These are phyloP conservation scores for Penicillium aurantiogriseum DNA, from an alignment of 2,329 filamentous ascomycete species.

Conservation along the genomic window DNA sequence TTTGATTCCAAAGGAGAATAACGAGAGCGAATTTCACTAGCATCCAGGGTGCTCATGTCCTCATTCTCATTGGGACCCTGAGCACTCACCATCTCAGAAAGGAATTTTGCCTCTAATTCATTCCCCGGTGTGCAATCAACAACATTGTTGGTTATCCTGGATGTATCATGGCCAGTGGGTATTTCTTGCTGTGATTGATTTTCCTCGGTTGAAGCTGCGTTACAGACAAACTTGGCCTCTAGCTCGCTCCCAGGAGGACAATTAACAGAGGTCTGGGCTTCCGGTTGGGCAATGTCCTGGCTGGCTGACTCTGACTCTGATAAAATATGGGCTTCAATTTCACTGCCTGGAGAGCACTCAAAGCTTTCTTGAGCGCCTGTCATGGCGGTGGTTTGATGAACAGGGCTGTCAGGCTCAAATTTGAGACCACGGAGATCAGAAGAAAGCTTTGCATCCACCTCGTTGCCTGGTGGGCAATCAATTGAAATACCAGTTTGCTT, in stretches of 20 bases:
- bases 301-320: background rate
- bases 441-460: constrained; percentile 12
- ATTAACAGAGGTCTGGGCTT: constrained; percentile 3
- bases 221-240: constrained; percentile 9
- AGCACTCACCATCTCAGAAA: constrained; percentile 3
- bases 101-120: constrained; percentile 12
- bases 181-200: background rate
- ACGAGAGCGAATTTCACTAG: constrained; percentile 15
- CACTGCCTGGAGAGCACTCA: constrained; percentile 9
- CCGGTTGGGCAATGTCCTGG: background rate
- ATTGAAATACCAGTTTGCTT: background rate
- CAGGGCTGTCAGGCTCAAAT: background rate
- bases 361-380: background rate
- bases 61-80: background rate
- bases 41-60: constrained; percentile 1
- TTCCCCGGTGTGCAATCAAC: constrained; percentile 14
- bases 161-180: background rate
- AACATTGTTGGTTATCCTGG: background rate
- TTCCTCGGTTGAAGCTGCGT: background rate
- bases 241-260: constrained; percentile 19
- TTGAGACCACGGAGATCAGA: background rate
- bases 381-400: background rate
- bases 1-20: background rate
- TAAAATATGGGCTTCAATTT: constrained; percentile 12
- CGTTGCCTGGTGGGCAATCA: constrained; percentile 13